Percentiles rank a stretch among this genome's conserved stretches.
phyloP scores from a whole-genome alignment of 441 rosid genomes.

The Capsella rubella region DNA sequence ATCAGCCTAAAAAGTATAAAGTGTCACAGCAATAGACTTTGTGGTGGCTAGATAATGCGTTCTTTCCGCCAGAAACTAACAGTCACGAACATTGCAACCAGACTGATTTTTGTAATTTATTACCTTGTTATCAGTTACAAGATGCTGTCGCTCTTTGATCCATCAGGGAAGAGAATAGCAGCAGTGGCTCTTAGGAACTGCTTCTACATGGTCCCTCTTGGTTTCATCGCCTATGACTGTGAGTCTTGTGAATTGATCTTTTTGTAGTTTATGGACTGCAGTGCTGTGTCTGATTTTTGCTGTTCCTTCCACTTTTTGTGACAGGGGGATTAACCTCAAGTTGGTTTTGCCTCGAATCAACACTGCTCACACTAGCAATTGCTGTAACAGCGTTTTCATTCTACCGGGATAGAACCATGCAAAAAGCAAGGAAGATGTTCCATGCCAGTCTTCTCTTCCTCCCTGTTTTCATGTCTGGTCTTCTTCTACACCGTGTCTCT shows the following conservation, averaged over 20 bases:
- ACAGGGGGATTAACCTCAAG: conserved; percentile 84
- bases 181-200: conserved; percentile 87
- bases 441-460: conserved; percentile 90
- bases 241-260: conserved; percentile 47
- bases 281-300: conserved; percentile 1
- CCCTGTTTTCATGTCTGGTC: conserved; percentile 89
- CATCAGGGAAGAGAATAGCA: conserved; percentile 84
- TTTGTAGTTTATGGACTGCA: neutral
- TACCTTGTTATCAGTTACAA: conserved; percentile 62
- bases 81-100: neutral
- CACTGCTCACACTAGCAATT: conserved; percentile 75
- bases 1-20: neutral
- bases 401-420: conserved; percentile 66
- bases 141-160: conserved; percentile 90
- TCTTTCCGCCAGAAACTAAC: neutral
- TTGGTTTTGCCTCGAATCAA: conserved; percentile 85
- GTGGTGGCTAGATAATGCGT: conserved; percentile 9
- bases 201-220: conserved; percentile 86
- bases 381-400: conserved; percentile 82
- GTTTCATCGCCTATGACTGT: conserved; percentile 87
- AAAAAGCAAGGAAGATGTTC: conserved; percentile 87
- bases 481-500: conserved; percentile 65
- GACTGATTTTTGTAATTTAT: neutral
- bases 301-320: conserved; percentile 22
- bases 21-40: neutral